Conservation (phyloP, 2,329 filamentous ascomycete species). For the Fusarium sp. region DNA sequence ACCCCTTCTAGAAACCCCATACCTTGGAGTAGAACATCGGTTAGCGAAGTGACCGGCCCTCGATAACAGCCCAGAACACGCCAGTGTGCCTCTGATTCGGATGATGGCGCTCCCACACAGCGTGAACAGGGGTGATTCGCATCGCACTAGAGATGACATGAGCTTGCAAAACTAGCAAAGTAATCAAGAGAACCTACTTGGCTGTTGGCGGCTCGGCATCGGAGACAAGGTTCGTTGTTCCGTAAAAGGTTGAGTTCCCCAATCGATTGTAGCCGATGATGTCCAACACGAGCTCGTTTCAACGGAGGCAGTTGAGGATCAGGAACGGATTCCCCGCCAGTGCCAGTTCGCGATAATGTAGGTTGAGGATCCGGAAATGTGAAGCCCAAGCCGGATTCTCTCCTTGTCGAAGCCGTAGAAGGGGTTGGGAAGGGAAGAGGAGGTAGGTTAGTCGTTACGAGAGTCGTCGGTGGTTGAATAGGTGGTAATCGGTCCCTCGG, state of each 20-base stretch:
- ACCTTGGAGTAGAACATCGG: slow-evolving; percentile 65
- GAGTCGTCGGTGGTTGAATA: slow-evolving; percentile 53
- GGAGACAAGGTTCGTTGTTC: slow-evolving; percentile 62
- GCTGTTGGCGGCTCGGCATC: slow-evolving; percentile 61
- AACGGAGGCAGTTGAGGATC: slow-evolving; percentile 67
- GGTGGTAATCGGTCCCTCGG: slow-evolving; percentile 46
- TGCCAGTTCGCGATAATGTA: slow-evolving; percentile 52
- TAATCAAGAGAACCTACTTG: slow-evolving; percentile 53
- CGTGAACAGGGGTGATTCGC: slow-evolving; percentile 61
- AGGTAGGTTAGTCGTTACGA: slow-evolving; percentile 46
- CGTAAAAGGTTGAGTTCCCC: slow-evolving; percentile 65
- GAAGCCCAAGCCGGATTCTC: slow-evolving; percentile 48
- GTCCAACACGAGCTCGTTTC: slow-evolving; percentile 65
- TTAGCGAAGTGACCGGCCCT: slow-evolving; percentile 59
- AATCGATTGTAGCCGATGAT: slow-evolving; percentile 67
- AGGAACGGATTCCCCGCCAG: slow-evolving; percentile 60
- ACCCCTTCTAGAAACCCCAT: slow-evolving; percentile 26
- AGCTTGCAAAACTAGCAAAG: slow-evolving; percentile 9
- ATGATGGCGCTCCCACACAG: slow-evolving; percentile 56
- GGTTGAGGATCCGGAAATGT: slow-evolving; percentile 56
- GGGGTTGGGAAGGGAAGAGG: slow-evolving; percentile 47
- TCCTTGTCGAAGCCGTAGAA: slow-evolving; percentile 45
- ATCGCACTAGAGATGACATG: slow-evolving; percentile 60
- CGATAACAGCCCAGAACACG: slow-evolving; percentile 64
- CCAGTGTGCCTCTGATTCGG: slow-evolving; percentile 61